Conservation (phyloP, 371 early-diverging fungal species). For the Mucor piriformis region DNA sequence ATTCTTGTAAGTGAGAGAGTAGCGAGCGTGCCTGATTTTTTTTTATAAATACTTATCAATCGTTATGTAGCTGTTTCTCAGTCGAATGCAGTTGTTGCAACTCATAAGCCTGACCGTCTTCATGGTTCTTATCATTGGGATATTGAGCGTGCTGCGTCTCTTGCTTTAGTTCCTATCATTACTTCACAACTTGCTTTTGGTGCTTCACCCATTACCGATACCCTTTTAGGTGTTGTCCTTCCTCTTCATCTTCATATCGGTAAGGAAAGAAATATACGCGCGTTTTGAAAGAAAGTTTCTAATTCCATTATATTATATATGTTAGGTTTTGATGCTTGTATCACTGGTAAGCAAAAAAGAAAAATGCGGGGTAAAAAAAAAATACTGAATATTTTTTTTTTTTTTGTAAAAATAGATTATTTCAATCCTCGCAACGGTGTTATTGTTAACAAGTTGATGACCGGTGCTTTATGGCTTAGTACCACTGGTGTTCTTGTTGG, state of each 20-base stretch:
- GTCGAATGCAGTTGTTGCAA: conserved; percentile 23
- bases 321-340: conserved; percentile 60
- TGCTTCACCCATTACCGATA: conserved; percentile 84
- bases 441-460: conserved; percentile 61
- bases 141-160: conserved; percentile 81
- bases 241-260: conserved; percentile 93
- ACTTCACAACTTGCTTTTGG: conserved; percentile 77
- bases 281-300: neutral
- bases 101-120: conserved; percentile 49
- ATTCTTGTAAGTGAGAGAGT: conserved; percentile 41
- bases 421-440: conserved; percentile 74
- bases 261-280: no score
- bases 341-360: conserved; percentile 45
- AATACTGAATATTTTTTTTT: conserved; percentile 21
- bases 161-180: conserved; percentile 79
- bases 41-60: no score
- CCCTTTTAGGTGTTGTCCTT: conserved; percentile 85
- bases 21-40: neutral
- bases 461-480: conserved; percentile 64
- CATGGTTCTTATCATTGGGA: conserved; percentile 81
- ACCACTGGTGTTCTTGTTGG: conserved; percentile 84
- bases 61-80: conserved; percentile 34
- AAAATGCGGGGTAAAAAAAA: conserved; percentile 28
- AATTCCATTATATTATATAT: neutral
- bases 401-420: conserved; percentile 91